Percentiles rank a stretch among this genome's conserved stretches.
Conservation (phyloP, 495 filamentous ascomycete species). For the Acidomyces sp. region DNA sequence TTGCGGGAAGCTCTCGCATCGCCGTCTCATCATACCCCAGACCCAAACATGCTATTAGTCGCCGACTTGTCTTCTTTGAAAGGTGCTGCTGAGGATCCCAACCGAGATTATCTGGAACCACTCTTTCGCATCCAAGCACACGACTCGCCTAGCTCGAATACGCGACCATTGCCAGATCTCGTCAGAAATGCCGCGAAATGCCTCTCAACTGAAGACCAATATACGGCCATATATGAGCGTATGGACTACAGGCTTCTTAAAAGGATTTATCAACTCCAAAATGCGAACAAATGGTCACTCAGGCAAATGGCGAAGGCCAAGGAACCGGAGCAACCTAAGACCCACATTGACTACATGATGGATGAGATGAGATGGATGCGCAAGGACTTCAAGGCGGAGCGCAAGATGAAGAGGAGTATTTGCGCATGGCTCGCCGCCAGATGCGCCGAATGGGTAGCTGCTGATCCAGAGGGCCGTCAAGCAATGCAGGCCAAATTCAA, state of each 20-base stretch:
- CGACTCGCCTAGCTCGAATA: conserved; percentile 33
- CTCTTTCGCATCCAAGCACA: conserved; percentile 61
- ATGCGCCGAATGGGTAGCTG: conserved; percentile 68
- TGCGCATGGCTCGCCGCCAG: conserved; percentile 63
- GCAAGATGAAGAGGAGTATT: conserved; percentile 80
- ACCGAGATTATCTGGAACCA: conserved; percentile 67
- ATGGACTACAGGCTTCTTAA: conserved; percentile 73
- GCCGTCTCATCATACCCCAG: no score
- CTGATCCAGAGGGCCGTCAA: conserved; percentile 45
- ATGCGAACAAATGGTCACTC: conserved; percentile 78
- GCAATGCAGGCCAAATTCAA: conserved; percentile 51
- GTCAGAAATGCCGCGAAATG: conserved; percentile 68
- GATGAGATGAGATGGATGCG: conserved; percentile 95
- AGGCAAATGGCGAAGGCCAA: conserved; percentile 66
- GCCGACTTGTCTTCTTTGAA: conserved; percentile 37
- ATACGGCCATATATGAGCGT: conserved; percentile 62
- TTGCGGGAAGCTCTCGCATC: no score
- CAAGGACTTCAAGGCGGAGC: conserved; percentile 85
- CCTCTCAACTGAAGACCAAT: conserved; percentile 61
- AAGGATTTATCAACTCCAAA: conserved; percentile 76
- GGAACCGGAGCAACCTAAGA: conserved; percentile 60
- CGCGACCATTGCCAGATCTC: conserved; percentile 52
- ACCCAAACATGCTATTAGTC: no score
- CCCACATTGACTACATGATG: conserved; percentile 75
- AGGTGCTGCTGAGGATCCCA: conserved; percentile 38